Base-by-base conservation (phyloP, 1,284 basidiomycete genomes). In the Cutaneotrichosporon arboriforme region DNA sequence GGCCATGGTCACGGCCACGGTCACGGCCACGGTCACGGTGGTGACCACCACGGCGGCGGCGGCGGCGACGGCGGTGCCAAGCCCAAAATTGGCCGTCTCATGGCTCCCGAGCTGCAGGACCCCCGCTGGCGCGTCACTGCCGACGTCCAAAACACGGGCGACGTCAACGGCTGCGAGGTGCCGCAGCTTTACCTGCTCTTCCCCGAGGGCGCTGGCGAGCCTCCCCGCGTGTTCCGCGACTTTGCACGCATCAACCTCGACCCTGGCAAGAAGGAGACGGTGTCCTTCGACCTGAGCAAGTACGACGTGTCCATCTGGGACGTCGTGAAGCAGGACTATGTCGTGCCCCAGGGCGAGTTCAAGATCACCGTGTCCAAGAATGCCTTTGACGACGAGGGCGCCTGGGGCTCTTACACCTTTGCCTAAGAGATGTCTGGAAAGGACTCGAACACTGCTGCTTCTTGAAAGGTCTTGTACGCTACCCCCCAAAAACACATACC, bases 231-330 rank as follows among this genome's bases (percentile, higher is more conserved):
- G 0, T 61, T 76, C 23, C 62, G 72, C 26, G 73, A 73, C 55
- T 73, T 73, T 55, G 55, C 51, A 12, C 71, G 70, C 46, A 55
- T 76, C 57, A 70, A 67, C 46, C 64, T 79, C 36, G 46, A 71
- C 39, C 64, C 73, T 0, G 69, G 70, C 18, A 57, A 59, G 15
- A 63, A 65, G 8, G 21, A 61, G 36, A 69, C 61, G 12, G 72
- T 76, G 44, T 42, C 51, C 3, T 74, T 76, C 63, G 55, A 65
- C 12, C 58, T 79, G 18, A 69, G 67, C 12, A 49, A 52, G 33
- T 76, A 78, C 63, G 76, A 76, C 51, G 56, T 78, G 15, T 70
- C 71, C 8, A 69, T 75, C 54, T 78, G 76, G 76, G 68, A 75
- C 53, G 69, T 71, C 9, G 65, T 65, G 8, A 48, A 36, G 14